Evolutionary conservation across 1,139 yeast genomes (phyloP), one percentile per base, ranked within the genome.

Genomic region (Geotrichum restrictum): DNA sequence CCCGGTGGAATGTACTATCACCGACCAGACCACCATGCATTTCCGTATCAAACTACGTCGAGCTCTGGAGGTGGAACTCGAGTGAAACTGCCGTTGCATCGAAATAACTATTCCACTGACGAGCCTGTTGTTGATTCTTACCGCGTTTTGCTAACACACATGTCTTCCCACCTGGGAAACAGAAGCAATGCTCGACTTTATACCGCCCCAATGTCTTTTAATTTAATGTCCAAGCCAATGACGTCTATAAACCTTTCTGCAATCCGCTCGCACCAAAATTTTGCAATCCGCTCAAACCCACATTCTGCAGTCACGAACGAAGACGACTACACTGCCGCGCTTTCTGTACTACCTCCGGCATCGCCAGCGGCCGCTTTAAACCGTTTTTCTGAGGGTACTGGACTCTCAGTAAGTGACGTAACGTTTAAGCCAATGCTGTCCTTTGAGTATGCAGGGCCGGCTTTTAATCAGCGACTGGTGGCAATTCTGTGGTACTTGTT

Each of bases 401-500:
- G 49, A 21, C 43, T 41, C 13, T 21, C 43, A 13, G 38, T 41
- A 2, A 43, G 34, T 18, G 44, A 39, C 5, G 45, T 48, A 11
- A 27, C 29, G 22, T 48, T 50, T 22, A 50, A 51, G 33, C 52
- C 52, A 11, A 44, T 52, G 47, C 13, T 36, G 24, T 40, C 49
- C 3, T 41, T 49, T 34, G 48, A 44, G 31, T 45, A 50, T 21
- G 42, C 50, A 5, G 54, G 53, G 2, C 41, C 42, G 1, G 49
- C 48, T 3, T 50, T 53, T 22, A 53, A 48, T 32, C 44, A 44
- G 22, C 34, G 48, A 6, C 32, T 53, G 10, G 54, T 50, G 11
- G 44, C 49, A 27, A 53, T 50, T 13, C 45, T 53, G 4, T 45
- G 53, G 53, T 50, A 50, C 40, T 19, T 50, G 24, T 50, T 50